Evolutionary conservation across 23 red algal genomes (phyloP), one percentile per base, ranked within the genome.

Genomic region (Pyropia yezoensis): DNA sequence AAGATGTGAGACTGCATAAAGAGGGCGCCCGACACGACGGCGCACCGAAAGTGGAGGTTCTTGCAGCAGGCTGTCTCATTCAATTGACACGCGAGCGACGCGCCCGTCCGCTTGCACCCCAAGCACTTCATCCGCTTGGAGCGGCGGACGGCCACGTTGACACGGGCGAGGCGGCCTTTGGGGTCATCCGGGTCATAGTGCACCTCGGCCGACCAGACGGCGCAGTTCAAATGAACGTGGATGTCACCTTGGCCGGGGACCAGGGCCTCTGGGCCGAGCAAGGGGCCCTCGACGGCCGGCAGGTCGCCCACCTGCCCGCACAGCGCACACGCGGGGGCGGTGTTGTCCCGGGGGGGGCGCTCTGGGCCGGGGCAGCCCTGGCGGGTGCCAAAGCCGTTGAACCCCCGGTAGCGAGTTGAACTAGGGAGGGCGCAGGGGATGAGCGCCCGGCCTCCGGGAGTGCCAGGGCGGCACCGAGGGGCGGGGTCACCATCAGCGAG

Each of bases 21-120:
- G 23, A 54, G 50, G 13, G 69, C 79, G 8, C 79, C 79, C 14
- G 27, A 50, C 18, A 54, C 28, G 56, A 84, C 16, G 14, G 79
- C 79, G 50, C 79, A 84, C 24, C 79, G 68, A 52, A 84, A 84
- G 55, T 84, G 79, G 67, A 84, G 66, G 32, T 62, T 62, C 30
- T 70, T 56, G 32, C 79, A 84, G 67, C 79, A 84, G 2, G 39
- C 61, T 14, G 79, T 67, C 21, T 61, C 69, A 28, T 58, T 59
- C 66, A 65, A 61, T 19, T 60, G 61, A 50, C 79, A 84, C 19
- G 79, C 54, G 7, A 84, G 61, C 14, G 79, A 84, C 14, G 79
- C 68, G 17, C 69, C 69, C n/a, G 39, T 52, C 6, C 23, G 61
- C 21, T 50, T 39, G 53, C 79, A 84, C 26, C 66, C n/a, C 27